Evolutionary conservation across 2,329 filamentous ascomycete genomes (phyloP).

Genomic region (Alternaria arborescens): DNA sequence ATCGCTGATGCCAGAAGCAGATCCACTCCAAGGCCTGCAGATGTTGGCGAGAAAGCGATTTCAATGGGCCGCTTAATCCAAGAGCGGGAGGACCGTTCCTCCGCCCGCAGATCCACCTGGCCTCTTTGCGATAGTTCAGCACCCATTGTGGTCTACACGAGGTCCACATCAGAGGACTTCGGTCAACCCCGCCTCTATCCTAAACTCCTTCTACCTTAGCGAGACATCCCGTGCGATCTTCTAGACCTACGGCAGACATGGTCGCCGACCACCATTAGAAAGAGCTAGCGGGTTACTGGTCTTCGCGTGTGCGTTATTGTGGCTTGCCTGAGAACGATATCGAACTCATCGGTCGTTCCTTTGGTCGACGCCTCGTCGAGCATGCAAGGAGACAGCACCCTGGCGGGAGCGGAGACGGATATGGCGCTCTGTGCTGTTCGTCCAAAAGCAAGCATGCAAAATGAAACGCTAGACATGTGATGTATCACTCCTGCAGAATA

Average conservation of each 20-base stretch:
- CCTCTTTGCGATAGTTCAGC: background rate
- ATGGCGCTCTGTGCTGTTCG: background rate
- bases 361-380: background rate
- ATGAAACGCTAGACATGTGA: background rate
- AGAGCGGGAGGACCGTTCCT: constrained; percentile 16
- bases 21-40: constrained; percentile 9
- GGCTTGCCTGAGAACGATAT: constrained; percentile 5
- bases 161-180: background rate
- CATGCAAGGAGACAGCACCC: background rate
- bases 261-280: constrained; percentile 6
- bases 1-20: constrained; percentile 14
- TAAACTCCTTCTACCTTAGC: background rate
- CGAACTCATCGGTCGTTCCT: background rate
- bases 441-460: background rate
- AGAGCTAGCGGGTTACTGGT: background rate
- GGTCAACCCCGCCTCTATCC: constrained; percentile 5
- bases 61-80: constrained; percentile 6
- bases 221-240: background rate
- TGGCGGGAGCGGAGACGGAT: background rate
- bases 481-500: background rate
- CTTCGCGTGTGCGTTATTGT: constrained; percentile 1
- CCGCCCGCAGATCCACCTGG: constrained; percentile 8
- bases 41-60: constrained; percentile 8
- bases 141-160: background rate
- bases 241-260: background rate